Evolutionary conservation across 305 asterid genomes (phyloP).

Genomic region (Rubia balearica): DNA sequence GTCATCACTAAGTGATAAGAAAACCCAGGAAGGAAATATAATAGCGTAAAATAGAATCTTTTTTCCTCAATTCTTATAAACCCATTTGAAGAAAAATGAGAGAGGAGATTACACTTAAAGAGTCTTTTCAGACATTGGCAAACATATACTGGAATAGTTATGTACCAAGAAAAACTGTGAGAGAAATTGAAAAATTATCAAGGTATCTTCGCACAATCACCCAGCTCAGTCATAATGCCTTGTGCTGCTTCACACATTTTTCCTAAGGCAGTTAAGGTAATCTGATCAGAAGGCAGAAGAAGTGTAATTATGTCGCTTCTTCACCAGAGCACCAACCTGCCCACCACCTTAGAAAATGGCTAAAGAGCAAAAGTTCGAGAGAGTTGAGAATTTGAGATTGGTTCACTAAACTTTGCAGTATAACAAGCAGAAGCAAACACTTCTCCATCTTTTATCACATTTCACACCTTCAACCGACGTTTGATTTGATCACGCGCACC

Average conservation of each 20-base stretch:
- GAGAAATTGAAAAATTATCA: not conserved
- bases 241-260: constrained; percentile 98
- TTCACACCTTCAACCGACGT: constrained; percentile 79
- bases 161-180: not conserved
- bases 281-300: constrained; percentile 29
- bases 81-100: not conserved
- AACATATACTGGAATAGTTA: not conserved
- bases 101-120: not conserved
- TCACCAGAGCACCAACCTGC: not conserved
- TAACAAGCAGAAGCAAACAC: constrained; percentile 79
- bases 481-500: constrained; percentile 96
- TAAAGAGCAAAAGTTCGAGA: constrained; percentile 1
- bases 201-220: constrained; percentile 91
- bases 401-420: constrained; percentile 67
- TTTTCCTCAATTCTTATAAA: not conserved
- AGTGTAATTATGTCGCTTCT: not conserved
- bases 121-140: not conserved
- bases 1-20: constrained; percentile 12
- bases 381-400: constrained; percentile 18
- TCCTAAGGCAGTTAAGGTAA: constrained; percentile 78
- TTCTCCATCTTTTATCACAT: constrained; percentile 57
- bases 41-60: not conserved
- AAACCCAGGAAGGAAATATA: not conserved
- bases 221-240: constrained; percentile 91
- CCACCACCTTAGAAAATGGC: constrained; percentile 3